phyloP scores from a whole-genome alignment of 352 stramenopile species.

The Globisporangium alternatum region DNA sequence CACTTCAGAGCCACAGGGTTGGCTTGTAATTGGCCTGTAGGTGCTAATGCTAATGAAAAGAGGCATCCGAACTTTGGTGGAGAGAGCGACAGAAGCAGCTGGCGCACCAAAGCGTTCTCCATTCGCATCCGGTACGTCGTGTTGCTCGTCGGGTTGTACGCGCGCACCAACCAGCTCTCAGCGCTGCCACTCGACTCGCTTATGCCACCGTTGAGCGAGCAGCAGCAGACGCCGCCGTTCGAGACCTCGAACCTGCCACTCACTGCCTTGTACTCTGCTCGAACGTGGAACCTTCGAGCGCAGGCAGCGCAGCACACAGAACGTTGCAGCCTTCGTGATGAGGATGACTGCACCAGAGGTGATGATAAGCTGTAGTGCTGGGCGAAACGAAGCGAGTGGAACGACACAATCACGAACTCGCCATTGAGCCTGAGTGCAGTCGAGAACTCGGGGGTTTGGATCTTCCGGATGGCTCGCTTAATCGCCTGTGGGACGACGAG shows the following conservation, averaged over 20 bases:
- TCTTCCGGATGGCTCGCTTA: slow-evolving; percentile 25
- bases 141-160: slow-evolving; percentile 60
- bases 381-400: slow-evolving; percentile 42
- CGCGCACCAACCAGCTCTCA: slow-evolving; percentile 60
- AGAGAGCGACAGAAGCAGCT: slow-evolving; percentile 28
- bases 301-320: slow-evolving; percentile 47
- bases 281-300: slow-evolving; percentile 43
- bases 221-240: slow-evolving; percentile 41
- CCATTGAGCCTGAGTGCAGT: slow-evolving; percentile 48
- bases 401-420: slow-evolving; percentile 54
- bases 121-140: slow-evolving; percentile 49
- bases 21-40: background rate
- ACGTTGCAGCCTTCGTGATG: background rate
- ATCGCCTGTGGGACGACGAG: slow-evolving; percentile 29
- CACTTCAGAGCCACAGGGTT: slow-evolving; percentile 26
- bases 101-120: slow-evolving; percentile 37
- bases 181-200: background rate
- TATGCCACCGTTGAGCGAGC: slow-evolving; percentile 28
- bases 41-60: background rate
- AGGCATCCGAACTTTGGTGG: slow-evolving; percentile 2
- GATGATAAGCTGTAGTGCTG: background rate
- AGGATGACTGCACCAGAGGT: too few relatives aligned
- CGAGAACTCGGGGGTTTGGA: slow-evolving; percentile 42
- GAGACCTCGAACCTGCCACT: slow-evolving; percentile 29
- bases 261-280: slow-evolving; percentile 23